Evolutionary conservation across 108 stramenopile genomes (phyloP).

Genomic region (Fragilaria crotonensis): DNA sequence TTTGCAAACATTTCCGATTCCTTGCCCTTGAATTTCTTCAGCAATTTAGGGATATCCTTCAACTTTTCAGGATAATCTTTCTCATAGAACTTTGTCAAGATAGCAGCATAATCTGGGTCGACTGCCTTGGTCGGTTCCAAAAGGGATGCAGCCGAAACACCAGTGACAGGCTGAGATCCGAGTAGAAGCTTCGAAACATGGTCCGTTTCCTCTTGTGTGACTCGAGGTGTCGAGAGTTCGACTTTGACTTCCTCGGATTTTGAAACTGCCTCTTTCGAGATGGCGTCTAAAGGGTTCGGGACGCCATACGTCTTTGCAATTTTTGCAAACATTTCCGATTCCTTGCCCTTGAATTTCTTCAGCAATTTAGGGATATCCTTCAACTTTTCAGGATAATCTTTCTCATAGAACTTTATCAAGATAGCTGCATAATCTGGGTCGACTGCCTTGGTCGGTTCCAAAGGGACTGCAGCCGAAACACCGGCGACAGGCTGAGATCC

Average conservation of each 20-base stretch:
- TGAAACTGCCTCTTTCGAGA: too few species aligned
- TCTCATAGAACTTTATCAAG: neutral
- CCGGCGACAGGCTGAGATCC: too few species aligned
- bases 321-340: constrained; percentile 60
- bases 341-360: constrained; percentile 7
- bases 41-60: constrained; percentile 37
- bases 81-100: constrained; percentile 60
- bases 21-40: constrained; percentile 70
- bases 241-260: too few species aligned
- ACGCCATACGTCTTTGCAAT: constrained; percentile 58
- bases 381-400: neutral
- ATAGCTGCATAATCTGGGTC: neutral
- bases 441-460: too few species aligned
- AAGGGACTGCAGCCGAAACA: too few species aligned
- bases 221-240: too few species aligned
- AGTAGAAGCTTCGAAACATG: too few species aligned
- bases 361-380: neutral
- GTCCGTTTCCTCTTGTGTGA: too few species aligned
- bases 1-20: constrained; percentile 64
- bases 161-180: too few species aligned
- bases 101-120: constrained; percentile 48
- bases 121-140: too few species aligned
- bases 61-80: constrained; percentile 62
- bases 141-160: too few species aligned
- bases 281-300: constrained; percentile 44